These are phyloP conservation scores for Cladosporium sp. DNA, from an alignment of 2,329 filamentous ascomycete genomes.

Conservation along the genomic window DNA sequence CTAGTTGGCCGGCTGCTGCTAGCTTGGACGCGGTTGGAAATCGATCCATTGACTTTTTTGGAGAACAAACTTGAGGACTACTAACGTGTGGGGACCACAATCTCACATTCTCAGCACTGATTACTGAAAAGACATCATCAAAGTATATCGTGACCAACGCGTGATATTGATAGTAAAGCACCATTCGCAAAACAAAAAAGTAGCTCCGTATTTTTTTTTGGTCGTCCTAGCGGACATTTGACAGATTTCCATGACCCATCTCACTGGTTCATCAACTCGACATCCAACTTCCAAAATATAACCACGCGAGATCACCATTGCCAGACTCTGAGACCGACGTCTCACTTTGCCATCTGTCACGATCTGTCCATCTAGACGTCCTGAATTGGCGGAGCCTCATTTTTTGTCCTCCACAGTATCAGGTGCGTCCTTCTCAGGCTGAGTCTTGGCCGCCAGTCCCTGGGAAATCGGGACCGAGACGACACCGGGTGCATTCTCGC, in stretches of 20 bases:
- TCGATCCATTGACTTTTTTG: not conserved
- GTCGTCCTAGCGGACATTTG: not conserved
- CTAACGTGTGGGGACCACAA: rapidly evolving
- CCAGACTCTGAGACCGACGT: not conserved
- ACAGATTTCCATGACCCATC: not conserved
- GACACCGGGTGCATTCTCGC: not conserved
- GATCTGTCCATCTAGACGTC: not conserved
- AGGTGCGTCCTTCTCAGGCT: not conserved
- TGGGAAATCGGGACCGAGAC: not conserved
- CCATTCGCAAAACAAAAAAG: not conserved
- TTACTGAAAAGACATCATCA: not conserved
- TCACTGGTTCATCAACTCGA: not conserved
- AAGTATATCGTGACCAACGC: not conserved
- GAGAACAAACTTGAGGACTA: not conserved
- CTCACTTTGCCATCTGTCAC: not conserved
- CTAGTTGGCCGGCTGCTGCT: not conserved
- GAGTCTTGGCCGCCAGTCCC: not conserved
- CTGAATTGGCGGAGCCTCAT: not conserved
- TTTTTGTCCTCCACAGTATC: too few relatives aligned
- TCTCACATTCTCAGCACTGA: not conserved
- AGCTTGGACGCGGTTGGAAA: not conserved
- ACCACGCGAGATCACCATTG: not conserved
- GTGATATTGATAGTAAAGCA: not conserved
- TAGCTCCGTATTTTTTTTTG: not conserved
- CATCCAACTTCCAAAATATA: not conserved